Base-by-base conservation (phyloP, 2,329 filamentous ascomycete species). In the Periconia sp. region DNA sequence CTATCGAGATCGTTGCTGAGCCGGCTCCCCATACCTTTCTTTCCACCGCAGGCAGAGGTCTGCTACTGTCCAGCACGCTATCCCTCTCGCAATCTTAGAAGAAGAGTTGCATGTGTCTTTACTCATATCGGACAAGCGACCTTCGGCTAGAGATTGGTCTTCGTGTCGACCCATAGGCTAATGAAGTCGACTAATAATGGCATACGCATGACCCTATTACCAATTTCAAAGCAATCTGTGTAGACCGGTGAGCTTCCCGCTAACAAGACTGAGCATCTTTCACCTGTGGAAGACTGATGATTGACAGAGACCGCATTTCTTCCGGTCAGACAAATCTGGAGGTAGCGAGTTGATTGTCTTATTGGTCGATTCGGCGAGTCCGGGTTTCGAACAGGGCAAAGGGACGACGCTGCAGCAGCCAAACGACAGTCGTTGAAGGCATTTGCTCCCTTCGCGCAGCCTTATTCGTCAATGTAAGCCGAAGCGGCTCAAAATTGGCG, bases 311-410 rank as follows among this genome's bases (percentile, higher is more conserved):
- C 23, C 25, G 37, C 39, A 19, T 28, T 18, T 13, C 26, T 36
- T 60, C 59, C 59, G 59, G 59, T 60, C 44, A 62, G 50, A 36
- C 32, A 19, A 19, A 33, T 47, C 40, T 36, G 24, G 43, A 33
- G 7, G 11, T 26, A n/a, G 37, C 26, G 34, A 36, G 15, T 24
- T 30, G 38, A 16, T 25, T 15, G 42, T 37, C 32, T 37, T 37
- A 55, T 57, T 55, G 49, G 54, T 34, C 19, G 17, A 42, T 21
- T 51, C 50, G 37, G 30, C 50, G 38, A 29, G 2, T 18, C 47
- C 40, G 44, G 25, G n/a, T 10, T 10, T 17, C 24, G 32, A 35
- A 29, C 19, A 43, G 24, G 37, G 18, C 13, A 29, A 29, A 19
- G 40, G 31, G 38, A 46, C 31, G 30, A 43, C 34, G 30, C 19